Base-by-base conservation (phyloP, 208 protist species). In the Trypanosoma cruzi region DNA sequence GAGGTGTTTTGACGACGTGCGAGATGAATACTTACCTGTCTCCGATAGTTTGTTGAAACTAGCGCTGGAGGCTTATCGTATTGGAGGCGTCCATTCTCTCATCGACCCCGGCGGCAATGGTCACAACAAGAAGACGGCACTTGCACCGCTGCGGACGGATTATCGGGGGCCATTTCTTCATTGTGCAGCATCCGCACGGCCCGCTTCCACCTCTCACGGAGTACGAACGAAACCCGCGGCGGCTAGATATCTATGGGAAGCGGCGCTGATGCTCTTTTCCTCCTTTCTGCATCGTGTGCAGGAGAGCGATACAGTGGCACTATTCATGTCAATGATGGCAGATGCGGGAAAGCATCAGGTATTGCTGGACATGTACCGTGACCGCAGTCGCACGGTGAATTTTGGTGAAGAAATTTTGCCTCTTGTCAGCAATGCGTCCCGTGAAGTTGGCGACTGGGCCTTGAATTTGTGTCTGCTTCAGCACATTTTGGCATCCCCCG, bases 391-490 rank as follows among this genome's bases (percentile, higher is more conserved):
- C 1, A 57, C 68, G 26, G 34, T 84, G 16, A 53, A 22, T 10
- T 34, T 73, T 31, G 68, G 55, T 18, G 48, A 54, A 18, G 34
- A 69, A 44, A 68, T 56, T 5, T 56, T 77, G 34, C 24, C 66
- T 49, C 42, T 66, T 16, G 60, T 77, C 26, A 83, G 84, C 34
- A 60, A 60, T 10, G 79, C 87, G 1, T 77, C 80, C 1, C 56
- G 80, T 7, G 81, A 88, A 42, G 18, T 80, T 18, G 83, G 87
- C 0, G 79, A 89, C 55, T 87, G 81, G 87, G 53, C 49, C 20
- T 42, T 85, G 4, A 64, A 74, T 26, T 70, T 86, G 64, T 61
- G 59, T 52, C 24, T 93, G 22, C 44, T 75, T 11, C 46, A 69
- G 24, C 29, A 64, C 13, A 22, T 26, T 2, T 28, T 34, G 42